A percentile compares a stretch with the other conserved stretches of the same genome.
Evolutionary conservation across 2,329 filamentous ascomycete genomes (phyloP).

Genomic region (Erysiphe pulchra): DNA sequence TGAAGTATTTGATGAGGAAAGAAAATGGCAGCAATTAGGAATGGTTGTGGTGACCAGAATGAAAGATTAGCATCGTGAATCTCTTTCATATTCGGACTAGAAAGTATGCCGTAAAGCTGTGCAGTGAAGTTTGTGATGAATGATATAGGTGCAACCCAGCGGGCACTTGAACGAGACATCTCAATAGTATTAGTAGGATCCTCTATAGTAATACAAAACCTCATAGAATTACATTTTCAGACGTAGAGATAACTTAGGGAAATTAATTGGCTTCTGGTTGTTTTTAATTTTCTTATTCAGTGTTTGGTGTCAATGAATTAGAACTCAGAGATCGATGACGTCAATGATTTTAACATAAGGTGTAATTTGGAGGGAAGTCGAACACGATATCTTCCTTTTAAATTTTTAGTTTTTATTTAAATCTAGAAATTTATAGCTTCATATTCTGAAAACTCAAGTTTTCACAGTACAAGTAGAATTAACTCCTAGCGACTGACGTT

Average conservation of each 20-base stretch:
- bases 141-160: constrained; percentile 25
- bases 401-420: no score
- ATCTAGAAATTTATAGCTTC: no score
- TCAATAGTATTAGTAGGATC: not conserved
- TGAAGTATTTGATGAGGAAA: constrained; percentile 34
- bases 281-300: not conserved
- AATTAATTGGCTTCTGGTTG: not conserved
- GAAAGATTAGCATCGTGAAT: constrained; percentile 30
- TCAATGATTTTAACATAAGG: not conserved
- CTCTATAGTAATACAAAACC: not conserved
- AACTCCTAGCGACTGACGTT: no score
- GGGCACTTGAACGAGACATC: constrained; percentile 28
- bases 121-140: constrained; percentile 30
- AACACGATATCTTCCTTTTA: no score
- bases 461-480: no score
- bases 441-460: no score
- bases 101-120: constrained; percentile 32
- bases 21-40: constrained; percentile 33
- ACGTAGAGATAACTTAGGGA: not conserved
- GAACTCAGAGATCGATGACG: not conserved
- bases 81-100: constrained; percentile 30
- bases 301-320: not conserved
- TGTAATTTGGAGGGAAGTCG: no score
- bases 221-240: not conserved
- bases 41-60: constrained; percentile 31